These are phyloP conservation scores for Melastoma candidum DNA, from an alignment of 441 rosid genomes.

Conservation along the genomic window DNA sequence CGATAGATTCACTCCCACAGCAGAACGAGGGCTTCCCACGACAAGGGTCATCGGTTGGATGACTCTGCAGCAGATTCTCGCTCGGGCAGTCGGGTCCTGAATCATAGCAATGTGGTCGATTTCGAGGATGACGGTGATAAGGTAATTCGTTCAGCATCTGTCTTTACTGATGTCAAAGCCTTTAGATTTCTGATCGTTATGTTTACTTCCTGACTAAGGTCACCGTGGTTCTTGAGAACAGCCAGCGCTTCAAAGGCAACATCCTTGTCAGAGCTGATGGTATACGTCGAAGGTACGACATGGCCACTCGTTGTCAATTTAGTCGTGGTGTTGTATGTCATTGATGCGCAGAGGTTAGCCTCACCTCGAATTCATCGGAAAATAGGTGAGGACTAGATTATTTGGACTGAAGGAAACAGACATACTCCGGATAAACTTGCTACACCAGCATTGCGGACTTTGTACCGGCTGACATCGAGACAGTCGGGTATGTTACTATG, in stretches of 20 bases:
- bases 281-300: constrained; percentile 65
- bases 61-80: constrained; percentile 79
- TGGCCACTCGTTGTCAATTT: background rate
- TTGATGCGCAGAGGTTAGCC: background rate
- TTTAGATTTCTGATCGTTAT: constrained; percentile 8
- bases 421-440: constrained; percentile 82
- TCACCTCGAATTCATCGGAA: constrained; percentile 1
- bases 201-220: constrained; percentile 34
- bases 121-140: constrained; percentile 71
- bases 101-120: constrained; percentile 70
- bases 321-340: background rate
- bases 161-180: constrained; percentile 6
- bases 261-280: constrained; percentile 93
- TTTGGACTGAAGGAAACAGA: constrained; percentile 61
- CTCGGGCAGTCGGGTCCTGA: constrained; percentile 65
- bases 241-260: constrained; percentile 64
- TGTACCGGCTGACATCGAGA: constrained; percentile 79
- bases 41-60: constrained; percentile 85
- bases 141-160: background rate
- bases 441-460: constrained; percentile 93
- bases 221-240: constrained; percentile 66
- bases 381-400: constrained; percentile 68
- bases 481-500: constrained; percentile 61
- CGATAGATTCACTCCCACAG: constrained; percentile 94
- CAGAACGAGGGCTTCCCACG: constrained; percentile 74